Evolutionary conservation across 768 basidiomycete species (phyloP).

Genomic region (Kwoniella newhampshirensis): DNA sequence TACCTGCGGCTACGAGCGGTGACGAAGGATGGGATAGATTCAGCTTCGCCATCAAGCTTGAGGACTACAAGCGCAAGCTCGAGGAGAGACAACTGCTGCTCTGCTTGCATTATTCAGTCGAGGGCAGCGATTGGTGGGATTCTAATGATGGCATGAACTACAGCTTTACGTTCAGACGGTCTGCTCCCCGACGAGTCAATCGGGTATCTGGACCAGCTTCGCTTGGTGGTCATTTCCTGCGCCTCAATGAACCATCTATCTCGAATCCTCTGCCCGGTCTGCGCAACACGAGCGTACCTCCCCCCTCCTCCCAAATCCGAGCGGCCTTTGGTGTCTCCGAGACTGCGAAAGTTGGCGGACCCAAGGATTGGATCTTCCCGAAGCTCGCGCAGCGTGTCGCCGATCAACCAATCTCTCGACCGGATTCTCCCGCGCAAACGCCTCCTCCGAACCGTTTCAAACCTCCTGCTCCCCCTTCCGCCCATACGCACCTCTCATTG

Average conservation of each 20-base stretch:
- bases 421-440: slow-evolving; percentile 36
- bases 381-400: slow-evolving; percentile 14
- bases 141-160: slow-evolving; percentile 52
- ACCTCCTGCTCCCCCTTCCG: slow-evolving; percentile 44
- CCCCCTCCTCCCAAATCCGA: slow-evolving; percentile 26
- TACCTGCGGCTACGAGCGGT: slow-evolving; percentile 46
- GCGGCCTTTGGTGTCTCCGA: slow-evolving; percentile 31
- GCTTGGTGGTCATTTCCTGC: slow-evolving; percentile 22
- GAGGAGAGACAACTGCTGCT: slow-evolving; percentile 50
- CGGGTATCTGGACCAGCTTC: slow-evolving; percentile 28
- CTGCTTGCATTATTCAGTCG: slow-evolving; percentile 50
- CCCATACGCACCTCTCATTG: slow-evolving; percentile 47
- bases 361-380: slow-evolving; percentile 42
- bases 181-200: slow-evolving; percentile 19
- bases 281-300: slow-evolving; percentile 20
- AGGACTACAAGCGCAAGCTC: slow-evolving; percentile 50
- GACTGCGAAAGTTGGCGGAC: slow-evolving; percentile 14
- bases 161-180: slow-evolving; percentile 50
- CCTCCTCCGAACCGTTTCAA: slow-evolving; percentile 32
- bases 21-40: slow-evolving; percentile 54
- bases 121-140: slow-evolving; percentile 53
- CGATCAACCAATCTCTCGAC: slow-evolving; percentile 15
- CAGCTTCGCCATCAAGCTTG: slow-evolving; percentile 52
- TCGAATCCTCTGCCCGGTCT: slow-evolving; percentile 32
- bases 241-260: slow-evolving; percentile 11